These are phyloP conservation scores for Aspergillus calidoustus DNA, from an alignment of 2,329 filamentous ascomycete species.

Conservation along the genomic window DNA sequence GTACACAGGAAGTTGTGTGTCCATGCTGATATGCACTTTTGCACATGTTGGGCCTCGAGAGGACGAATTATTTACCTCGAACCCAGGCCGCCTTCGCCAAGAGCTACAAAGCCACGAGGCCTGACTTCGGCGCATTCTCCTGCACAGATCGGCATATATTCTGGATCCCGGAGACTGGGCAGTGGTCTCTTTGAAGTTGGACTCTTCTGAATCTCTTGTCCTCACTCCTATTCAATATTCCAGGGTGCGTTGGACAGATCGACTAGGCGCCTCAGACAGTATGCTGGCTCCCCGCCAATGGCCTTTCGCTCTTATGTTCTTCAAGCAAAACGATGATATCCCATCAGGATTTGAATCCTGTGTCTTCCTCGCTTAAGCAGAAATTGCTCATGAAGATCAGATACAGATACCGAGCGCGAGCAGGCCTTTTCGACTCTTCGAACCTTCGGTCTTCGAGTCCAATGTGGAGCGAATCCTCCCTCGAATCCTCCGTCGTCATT, in stretches of 20 bases:
- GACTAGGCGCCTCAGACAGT: not conserved
- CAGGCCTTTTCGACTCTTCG: not conserved
- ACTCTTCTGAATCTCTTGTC: no score
- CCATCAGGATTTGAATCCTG: not conserved
- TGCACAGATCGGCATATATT: slow-evolving; percentile 26
- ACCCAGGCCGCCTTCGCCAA: slow-evolving; percentile 1
- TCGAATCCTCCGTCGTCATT: not conserved
- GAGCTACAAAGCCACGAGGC: slow-evolving; percentile 25
- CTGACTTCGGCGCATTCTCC: slow-evolving; percentile 21
- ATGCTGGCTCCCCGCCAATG: not conserved
- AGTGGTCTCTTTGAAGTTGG: no score
- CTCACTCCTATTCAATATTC: not conserved
- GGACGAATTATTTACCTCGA: no score
- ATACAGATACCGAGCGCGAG: not conserved
- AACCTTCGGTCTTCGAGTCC: not conserved
- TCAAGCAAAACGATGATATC: not conserved
- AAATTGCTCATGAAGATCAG: not conserved
- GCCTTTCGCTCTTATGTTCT: not conserved
- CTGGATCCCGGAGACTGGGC: not conserved
- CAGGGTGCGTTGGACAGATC: slow-evolving; percentile 4
- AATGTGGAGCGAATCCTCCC: slow-evolving; percentile 5
- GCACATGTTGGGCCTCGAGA: no score
- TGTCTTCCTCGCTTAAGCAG: not conserved
- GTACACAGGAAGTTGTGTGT: not conserved
- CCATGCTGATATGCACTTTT: no score